These are phyloP conservation scores for Xylariaceae sp. DNA, from an alignment of 2,329 filamentous ascomycete genomes.

Conservation along the genomic window DNA sequence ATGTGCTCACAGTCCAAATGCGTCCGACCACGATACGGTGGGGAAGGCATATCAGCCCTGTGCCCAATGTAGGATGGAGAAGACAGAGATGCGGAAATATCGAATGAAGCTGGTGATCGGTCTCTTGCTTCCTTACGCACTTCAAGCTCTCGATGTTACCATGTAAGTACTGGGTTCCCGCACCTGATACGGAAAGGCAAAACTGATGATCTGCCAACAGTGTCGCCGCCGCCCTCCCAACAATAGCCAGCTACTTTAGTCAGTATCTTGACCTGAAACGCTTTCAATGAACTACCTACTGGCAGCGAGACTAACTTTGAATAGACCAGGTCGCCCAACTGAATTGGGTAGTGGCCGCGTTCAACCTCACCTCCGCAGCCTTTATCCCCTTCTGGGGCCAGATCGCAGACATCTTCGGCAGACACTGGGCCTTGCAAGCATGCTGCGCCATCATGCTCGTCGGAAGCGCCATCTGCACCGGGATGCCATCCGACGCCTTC, in stretches of 20 bases:
- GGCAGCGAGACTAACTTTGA: no score
- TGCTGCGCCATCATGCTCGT: slow-evolving; percentile 54
- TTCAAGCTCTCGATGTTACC: slow-evolving; percentile 61
- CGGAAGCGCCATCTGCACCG: slow-evolving; percentile 59
- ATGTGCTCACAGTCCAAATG: no score
- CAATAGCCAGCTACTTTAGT: slow-evolving; percentile 63
- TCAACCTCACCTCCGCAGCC: slow-evolving; percentile 62
- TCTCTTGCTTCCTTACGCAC: slow-evolving; percentile 55
- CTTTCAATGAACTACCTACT: no score
- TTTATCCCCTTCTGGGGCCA: slow-evolving; percentile 66
- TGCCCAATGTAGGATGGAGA: slow-evolving; percentile 29
- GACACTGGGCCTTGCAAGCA: slow-evolving; percentile 53
- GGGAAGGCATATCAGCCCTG: slow-evolving; percentile 13
- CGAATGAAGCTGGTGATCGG: slow-evolving; percentile 57
- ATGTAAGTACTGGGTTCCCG: slow-evolving; percentile 36
- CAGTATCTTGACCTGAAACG: slow-evolving; percentile 21
- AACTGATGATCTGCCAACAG: slow-evolving; percentile 5
- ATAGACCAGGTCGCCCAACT: slow-evolving; percentile 46
- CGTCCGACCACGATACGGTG: no score
- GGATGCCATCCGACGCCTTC: slow-evolving; percentile 49
- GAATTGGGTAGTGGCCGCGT: slow-evolving; percentile 67
- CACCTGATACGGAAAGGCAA: background rate
- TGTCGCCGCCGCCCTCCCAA: slow-evolving; percentile 54
- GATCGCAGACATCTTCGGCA: slow-evolving; percentile 60
- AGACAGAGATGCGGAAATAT: slow-evolving; percentile 34